phyloP scores from a whole-genome alignment of 441 rosid species.

The Gossypium lobatum region DNA sequence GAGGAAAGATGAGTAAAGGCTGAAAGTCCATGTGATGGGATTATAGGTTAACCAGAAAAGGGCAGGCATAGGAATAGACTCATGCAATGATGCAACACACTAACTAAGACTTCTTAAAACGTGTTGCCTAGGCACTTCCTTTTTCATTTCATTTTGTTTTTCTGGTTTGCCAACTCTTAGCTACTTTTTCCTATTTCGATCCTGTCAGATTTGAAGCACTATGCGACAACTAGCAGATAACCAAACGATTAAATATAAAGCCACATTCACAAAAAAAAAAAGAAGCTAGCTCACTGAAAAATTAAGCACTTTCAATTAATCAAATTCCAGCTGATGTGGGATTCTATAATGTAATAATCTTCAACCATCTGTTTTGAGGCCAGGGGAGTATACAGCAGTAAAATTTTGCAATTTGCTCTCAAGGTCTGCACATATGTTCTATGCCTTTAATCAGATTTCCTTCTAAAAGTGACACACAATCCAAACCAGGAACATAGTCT shows the following conservation, averaged over 20 bases:
- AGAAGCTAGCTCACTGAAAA: background rate
- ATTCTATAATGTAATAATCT: background rate
- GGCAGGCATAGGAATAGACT: background rate
- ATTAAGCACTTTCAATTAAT: background rate
- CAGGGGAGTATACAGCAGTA: background rate
- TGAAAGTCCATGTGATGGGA: background rate
- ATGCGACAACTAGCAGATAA: background rate
- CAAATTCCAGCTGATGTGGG: constrained; percentile 1
- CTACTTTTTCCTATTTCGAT: constrained; percentile 8
- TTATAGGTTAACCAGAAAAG: background rate
- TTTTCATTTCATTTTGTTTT: background rate
- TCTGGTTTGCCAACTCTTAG: background rate
- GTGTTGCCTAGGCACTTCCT: background rate
- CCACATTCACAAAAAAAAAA: background rate
- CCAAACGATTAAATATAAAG: background rate
- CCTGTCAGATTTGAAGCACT: background rate
- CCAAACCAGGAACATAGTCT: background rate
- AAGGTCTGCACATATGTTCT: background rate
- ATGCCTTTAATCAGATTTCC: background rate
- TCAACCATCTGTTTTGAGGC: background rate
- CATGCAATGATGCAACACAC: background rate
- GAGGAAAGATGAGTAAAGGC: background rate
- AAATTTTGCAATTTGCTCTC: background rate
- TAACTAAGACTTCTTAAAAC: background rate
- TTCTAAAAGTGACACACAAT: background rate